Conservation (phyloP, 2,329 filamentous ascomycete species). For the Penicillium freii region DNA sequence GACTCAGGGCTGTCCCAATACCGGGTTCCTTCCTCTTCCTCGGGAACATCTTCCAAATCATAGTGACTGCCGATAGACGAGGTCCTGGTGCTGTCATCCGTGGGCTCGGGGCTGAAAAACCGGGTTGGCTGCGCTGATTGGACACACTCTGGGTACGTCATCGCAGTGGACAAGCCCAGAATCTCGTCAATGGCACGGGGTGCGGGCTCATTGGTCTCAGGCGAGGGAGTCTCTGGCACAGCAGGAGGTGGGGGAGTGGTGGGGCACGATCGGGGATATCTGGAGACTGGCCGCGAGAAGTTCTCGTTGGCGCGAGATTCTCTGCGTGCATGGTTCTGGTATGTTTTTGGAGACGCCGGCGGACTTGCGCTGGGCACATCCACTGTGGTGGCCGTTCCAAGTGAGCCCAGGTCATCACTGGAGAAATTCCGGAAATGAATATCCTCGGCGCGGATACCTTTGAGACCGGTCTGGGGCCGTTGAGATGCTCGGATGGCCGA, state of each 20-base stretch:
- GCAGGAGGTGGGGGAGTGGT: slow-evolving; percentile 41
- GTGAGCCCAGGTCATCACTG: slow-evolving; percentile 29
- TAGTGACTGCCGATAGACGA: slow-evolving; percentile 42
- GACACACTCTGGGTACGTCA: slow-evolving; percentile 33
- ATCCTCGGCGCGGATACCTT: slow-evolving; percentile 53
- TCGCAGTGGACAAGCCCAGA: slow-evolving; percentile 34
- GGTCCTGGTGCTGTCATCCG: slow-evolving; percentile 40
- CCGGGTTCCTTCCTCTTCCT: slow-evolving; percentile 39
- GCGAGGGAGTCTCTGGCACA: slow-evolving; percentile 35
- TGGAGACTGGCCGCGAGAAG: slow-evolving; percentile 54
- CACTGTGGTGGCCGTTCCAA: slow-evolving; percentile 23
- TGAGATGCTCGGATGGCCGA: slow-evolving; percentile 55
- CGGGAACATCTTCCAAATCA: slow-evolving; percentile 47
- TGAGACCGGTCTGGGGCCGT: slow-evolving; percentile 48
- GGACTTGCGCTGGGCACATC: slow-evolving; percentile 31
- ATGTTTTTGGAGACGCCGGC: slow-evolving; percentile 31
- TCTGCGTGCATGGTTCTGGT: slow-evolving; percentile 25
- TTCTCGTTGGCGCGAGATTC: slow-evolving; percentile 50
- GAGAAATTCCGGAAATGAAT: slow-evolving; percentile 42
- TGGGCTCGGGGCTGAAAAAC: slow-evolving; percentile 45
- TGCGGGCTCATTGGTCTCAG: slow-evolving; percentile 35
- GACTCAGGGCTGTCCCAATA: slow-evolving; percentile 34
- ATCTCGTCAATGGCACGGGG: slow-evolving; percentile 44
- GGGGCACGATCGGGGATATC: slow-evolving; percentile 40
- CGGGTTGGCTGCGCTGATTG: slow-evolving; percentile 29